Percentiles rank a stretch among this genome's conserved stretches.
Conservation (phyloP, 805 yeast species). For the Scheffersomyces spartinae region DNA sequence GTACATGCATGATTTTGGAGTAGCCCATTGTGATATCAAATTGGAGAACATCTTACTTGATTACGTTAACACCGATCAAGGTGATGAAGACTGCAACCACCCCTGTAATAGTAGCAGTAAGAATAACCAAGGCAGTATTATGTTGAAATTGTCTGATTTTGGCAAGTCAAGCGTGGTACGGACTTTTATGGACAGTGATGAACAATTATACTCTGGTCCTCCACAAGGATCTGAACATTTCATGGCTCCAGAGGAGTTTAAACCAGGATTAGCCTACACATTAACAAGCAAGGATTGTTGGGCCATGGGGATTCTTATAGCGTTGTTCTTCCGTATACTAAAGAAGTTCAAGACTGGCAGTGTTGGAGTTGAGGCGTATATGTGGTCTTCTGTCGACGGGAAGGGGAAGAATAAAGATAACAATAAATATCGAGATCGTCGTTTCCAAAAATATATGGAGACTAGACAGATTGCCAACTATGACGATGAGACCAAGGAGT, state of each 20-base stretch:
- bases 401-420: conserved; percentile 62
- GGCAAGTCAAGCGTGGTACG: conserved; percentile 87
- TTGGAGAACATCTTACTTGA: conserved; percentile 79
- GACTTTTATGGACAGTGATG: conserved; percentile 78
- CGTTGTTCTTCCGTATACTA: conserved; percentile 10
- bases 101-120: conserved; percentile 1
- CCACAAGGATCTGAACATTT: conserved; percentile 81
- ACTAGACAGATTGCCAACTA: conserved; percentile 31
- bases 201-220: conserved; percentile 58
- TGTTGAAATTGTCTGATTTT: conserved; percentile 47
- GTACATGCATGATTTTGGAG: conserved; percentile 84
- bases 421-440: conserved; percentile 42
- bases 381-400: no score
- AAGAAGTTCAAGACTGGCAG: conserved; percentile 2
- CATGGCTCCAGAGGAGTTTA: conserved; percentile 84
- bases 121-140: conserved; percentile 8
- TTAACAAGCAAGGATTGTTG: conserved; percentile 78
- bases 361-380: background rate
- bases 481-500: conserved; percentile 17
- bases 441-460: conserved; percentile 32
- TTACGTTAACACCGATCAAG: conserved; percentile 2
- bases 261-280: conserved; percentile 43
- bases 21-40: conserved; percentile 87
- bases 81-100: background rate
- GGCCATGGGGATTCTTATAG: conserved; percentile 60